Percentiles rank a stretch among this genome's conserved stretches.
Conservation (phyloP, 2,329 filamentous ascomycete genomes). For the Blastomyces parvus region DNA sequence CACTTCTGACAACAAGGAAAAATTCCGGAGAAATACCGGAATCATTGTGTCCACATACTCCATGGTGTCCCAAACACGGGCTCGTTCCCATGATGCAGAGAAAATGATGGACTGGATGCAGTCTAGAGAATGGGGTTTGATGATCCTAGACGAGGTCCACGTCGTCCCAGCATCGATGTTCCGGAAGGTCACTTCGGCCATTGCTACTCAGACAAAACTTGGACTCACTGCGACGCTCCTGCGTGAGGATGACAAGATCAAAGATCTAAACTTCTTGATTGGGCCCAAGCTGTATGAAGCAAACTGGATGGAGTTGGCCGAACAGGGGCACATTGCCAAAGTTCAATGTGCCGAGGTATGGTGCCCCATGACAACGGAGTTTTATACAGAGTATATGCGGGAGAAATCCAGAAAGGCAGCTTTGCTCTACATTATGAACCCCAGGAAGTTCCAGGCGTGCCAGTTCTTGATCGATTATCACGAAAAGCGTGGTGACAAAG, state of each 20-base stretch:
- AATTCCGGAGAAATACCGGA: slow-evolving; percentile 79
- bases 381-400: slow-evolving; percentile 85
- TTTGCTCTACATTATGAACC: slow-evolving; percentile 92
- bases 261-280: slow-evolving; percentile 92
- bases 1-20: slow-evolving; percentile 82
- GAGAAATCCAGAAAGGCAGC: slow-evolving; percentile 57
- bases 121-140: slow-evolving; percentile 86
- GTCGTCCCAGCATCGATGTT: slow-evolving; percentile 97
- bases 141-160: slow-evolving; percentile 96
- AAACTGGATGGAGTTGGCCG: slow-evolving; percentile 97
- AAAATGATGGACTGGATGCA: slow-evolving; percentile 97
- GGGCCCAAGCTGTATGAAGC: slow-evolving; percentile 96
- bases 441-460: slow-evolving; percentile 90
- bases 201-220: slow-evolving; percentile 91
- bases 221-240: slow-evolving; percentile 89
- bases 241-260: slow-evolving; percentile 96
- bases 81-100: slow-evolving; percentile 81
- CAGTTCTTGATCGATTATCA: slow-evolving; percentile 99
- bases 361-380: slow-evolving; percentile 98
- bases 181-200: slow-evolving; percentile 80
- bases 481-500: slow-evolving; percentile 87
- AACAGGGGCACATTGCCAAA: slow-evolving; percentile 91
- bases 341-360: slow-evolving; percentile 98
- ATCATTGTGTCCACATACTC: slow-evolving; percentile 97
- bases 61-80: slow-evolving; percentile 90